Percentiles rank a stretch among this genome's conserved stretches.
Conservation (phyloP, 139 green algal genomes). For the Mychonastes homosphaera region DNA sequence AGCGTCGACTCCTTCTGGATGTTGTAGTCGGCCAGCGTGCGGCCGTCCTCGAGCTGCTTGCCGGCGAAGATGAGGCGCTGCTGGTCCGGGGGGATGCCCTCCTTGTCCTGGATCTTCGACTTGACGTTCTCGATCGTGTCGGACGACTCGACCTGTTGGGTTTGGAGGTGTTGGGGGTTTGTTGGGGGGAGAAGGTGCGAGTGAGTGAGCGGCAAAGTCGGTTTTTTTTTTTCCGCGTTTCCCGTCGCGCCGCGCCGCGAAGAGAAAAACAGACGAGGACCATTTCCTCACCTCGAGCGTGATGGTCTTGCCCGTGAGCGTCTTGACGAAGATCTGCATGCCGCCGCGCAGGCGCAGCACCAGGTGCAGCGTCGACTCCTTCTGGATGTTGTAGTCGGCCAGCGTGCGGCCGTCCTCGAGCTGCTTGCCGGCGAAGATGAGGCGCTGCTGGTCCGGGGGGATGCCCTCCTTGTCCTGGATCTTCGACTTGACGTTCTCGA, state of each 20-base stretch:
- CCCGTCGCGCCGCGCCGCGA: no score
- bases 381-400: slow-evolving; percentile 90
- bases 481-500: slow-evolving; percentile 89
- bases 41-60: slow-evolving; percentile 90
- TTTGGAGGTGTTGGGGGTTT: no score
- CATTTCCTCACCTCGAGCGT: slow-evolving; percentile 63
- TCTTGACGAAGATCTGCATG: slow-evolving; percentile 94
- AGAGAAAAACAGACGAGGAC: no score
- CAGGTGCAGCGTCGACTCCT: slow-evolving; percentile 85
- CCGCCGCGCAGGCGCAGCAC: slow-evolving; percentile 81
- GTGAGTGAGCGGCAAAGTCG: no score
- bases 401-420: slow-evolving; percentile 79
- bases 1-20: slow-evolving; percentile 83
- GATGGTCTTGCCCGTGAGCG: slow-evolving; percentile 76
- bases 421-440: slow-evolving; percentile 90
- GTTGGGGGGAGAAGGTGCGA: no score
- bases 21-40: slow-evolving; percentile 90
- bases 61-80: slow-evolving; percentile 90
- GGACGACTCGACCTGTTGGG: slow-evolving; percentile 58
- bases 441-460: slow-evolving; percentile 78
- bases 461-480: slow-evolving; percentile 92
- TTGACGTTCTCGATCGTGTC: slow-evolving; percentile 92
- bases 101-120: slow-evolving; percentile 93
- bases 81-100: slow-evolving; percentile 82
- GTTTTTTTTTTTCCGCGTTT: no score